These are phyloP conservation scores for Penstemon davidsonii DNA, from an alignment of 257 asterid genomes.

Conservation along the genomic window DNA sequence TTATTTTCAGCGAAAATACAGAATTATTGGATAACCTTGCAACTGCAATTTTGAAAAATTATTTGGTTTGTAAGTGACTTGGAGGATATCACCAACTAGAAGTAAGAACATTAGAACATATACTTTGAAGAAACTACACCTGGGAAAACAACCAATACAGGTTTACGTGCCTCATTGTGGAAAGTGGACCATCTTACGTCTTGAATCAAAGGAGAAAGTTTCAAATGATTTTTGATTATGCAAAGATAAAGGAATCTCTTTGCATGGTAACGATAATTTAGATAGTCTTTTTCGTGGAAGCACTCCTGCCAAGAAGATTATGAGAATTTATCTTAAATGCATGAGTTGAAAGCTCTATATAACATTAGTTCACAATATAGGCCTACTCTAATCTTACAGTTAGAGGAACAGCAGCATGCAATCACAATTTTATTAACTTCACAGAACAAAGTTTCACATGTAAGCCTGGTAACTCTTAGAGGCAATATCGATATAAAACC, in stretches of 20 bases:
- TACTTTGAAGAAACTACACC: conserved; percentile 40
- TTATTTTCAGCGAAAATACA: conserved; percentile 63
- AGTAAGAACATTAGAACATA: neutral
- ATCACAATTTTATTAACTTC: conserved; percentile 1
- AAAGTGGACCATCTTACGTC: conserved; percentile 74
- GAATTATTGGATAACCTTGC: conserved; percentile 45
- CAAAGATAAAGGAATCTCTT: conserved; percentile 91
- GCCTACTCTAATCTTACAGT: neutral
- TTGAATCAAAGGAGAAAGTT: conserved; percentile 42
- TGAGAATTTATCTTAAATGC: conserved; percentile 8
- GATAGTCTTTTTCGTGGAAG: conserved; percentile 89
- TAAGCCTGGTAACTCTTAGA: conserved; percentile 3
- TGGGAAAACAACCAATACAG: conserved; percentile 75
- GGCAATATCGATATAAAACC: neutral
- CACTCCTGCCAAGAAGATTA: conserved; percentile 65
- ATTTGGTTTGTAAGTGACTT: conserved; percentile 18
- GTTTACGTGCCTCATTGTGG: conserved; percentile 95
- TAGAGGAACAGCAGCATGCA: conserved; percentile 1
- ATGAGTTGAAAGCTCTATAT: conserved; percentile 17
- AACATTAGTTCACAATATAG: neutral
- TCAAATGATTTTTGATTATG: conserved; percentile 68
- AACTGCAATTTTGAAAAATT: conserved; percentile 43
- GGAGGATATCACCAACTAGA: conserved; percentile 11
- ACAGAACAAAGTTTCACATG: neutral
- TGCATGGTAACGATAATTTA: conserved; percentile 91